phyloP scores from a whole-genome alignment of 2,329 filamentous ascomycete genomes.

The Trichoderma polysporum region DNA sequence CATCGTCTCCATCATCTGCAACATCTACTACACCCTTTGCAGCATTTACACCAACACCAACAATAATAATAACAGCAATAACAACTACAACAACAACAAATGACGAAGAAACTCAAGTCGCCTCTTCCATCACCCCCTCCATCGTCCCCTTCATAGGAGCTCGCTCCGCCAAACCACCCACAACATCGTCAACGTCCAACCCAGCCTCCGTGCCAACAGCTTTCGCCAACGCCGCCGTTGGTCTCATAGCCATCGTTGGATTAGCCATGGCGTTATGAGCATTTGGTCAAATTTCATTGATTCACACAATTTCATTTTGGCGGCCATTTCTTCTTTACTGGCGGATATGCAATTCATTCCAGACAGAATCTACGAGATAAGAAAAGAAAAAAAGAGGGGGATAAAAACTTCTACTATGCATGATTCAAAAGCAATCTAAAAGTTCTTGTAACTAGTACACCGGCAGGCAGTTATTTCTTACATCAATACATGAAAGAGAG shows the following conservation, averaged over 20 bases:
- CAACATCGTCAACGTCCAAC: conserved; percentile 22
- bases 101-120: neutral
- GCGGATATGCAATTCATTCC: no score
- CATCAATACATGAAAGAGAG: neutral
- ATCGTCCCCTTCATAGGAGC: conserved; percentile 4
- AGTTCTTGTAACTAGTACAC: neutral
- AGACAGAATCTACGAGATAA: no score
- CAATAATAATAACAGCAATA: neutral
- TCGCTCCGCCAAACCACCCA: neutral
- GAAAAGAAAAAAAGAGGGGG: neutral
- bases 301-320: neutral
- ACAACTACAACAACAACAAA: neutral
- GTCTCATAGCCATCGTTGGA: conserved; percentile 26
- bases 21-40: neutral
- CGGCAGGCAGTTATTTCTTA: neutral
- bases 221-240: conserved; percentile 24
- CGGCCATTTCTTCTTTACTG: neutral
- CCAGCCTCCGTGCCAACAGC: conserved; percentile 27
- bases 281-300: neutral
- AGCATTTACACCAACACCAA: neutral
- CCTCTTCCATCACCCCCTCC: neutral
- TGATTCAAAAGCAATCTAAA: neutral
- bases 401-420: neutral
- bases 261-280: conserved; percentile 25
- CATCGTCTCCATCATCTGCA: neutral